These are phyloP conservation scores for Magnolia kwangsiensis DNA, from an alignment of 164 flowering plant genomes.

Conservation along the genomic window DNA sequence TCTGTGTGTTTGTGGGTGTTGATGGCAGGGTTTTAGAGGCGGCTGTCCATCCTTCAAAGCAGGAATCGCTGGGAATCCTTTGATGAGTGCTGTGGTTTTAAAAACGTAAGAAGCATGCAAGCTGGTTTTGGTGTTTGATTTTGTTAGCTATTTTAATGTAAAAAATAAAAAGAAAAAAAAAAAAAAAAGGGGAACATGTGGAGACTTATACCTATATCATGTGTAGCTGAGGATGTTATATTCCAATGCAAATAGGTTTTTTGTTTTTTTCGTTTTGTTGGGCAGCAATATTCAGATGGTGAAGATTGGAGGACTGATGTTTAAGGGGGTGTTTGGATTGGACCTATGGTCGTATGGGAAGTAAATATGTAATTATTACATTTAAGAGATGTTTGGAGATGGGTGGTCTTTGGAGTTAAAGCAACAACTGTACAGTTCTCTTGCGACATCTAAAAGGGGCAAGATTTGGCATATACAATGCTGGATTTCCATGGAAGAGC, in stretches of 20 bases:
- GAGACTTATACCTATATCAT: not conserved
- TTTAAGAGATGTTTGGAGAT: too few relatives aligned
- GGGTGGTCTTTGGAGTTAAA: too few relatives aligned
- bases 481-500: too few relatives aligned
- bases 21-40: constrained; percentile 33
- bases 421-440: too few relatives aligned
- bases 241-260: not conserved
- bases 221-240: not conserved
- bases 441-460: too few relatives aligned
- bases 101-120: not conserved
- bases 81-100: not conserved
- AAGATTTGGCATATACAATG: too few relatives aligned
- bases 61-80: not conserved
- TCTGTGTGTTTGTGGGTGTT: constrained; percentile 5
- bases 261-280: not conserved
- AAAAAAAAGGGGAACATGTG: not conserved
- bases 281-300: too few relatives aligned
- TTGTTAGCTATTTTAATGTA: constrained; percentile 1
- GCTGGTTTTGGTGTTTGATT: constrained; percentile 3
- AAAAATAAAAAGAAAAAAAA: not conserved
- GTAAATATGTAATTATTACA: too few relatives aligned
- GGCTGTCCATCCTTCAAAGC: constrained; percentile 24
- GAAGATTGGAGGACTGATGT: too few relatives aligned
- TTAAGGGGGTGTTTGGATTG: too few relatives aligned
- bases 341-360: too few relatives aligned